A percentile compares a stretch with the other conserved stretches of the same genome.
These are phyloP conservation scores for Heliamphora pulchella DNA, from an alignment of 179 eudicot species.

Conservation along the genomic window DNA sequence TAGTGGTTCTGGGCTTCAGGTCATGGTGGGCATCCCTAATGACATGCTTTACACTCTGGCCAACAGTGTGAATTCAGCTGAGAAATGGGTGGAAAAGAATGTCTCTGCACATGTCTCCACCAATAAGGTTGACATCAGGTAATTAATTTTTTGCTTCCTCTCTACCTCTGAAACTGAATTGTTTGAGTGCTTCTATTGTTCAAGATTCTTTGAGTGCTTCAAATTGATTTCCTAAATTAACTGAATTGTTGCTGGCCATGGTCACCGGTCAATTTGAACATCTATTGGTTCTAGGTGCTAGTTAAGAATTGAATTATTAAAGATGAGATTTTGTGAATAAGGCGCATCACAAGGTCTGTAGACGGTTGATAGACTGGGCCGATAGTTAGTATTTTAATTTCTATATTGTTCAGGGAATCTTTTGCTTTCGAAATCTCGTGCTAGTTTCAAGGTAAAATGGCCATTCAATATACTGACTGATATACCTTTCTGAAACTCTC, in stretches of 20 bases:
- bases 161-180: background rate
- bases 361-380: too few species aligned
- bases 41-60: conserved; percentile 35
- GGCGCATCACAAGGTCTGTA: too few species aligned
- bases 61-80: conserved; percentile 29
- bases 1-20: conserved; percentile 38
- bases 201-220: background rate
- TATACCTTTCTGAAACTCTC: too few species aligned
- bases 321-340: background rate
- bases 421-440: too few species aligned
- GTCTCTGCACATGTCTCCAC: conserved; percentile 33
- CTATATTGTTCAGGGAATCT: too few species aligned
- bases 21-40: conserved; percentile 38
- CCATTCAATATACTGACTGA: too few species aligned
- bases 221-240: background rate
- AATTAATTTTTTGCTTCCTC: background rate
- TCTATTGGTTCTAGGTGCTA: background rate
- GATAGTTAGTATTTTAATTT: too few species aligned
- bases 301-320: background rate
- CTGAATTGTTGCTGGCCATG: background rate
- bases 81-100: conserved; percentile 39
- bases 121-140: conserved; percentile 36
- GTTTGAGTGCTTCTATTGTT: background rate
- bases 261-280: background rate
- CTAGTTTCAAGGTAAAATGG: too few species aligned